Conservation (phyloP, 2,329 filamentous ascomycete species). For the Aspergillus thermomutatus region DNA sequence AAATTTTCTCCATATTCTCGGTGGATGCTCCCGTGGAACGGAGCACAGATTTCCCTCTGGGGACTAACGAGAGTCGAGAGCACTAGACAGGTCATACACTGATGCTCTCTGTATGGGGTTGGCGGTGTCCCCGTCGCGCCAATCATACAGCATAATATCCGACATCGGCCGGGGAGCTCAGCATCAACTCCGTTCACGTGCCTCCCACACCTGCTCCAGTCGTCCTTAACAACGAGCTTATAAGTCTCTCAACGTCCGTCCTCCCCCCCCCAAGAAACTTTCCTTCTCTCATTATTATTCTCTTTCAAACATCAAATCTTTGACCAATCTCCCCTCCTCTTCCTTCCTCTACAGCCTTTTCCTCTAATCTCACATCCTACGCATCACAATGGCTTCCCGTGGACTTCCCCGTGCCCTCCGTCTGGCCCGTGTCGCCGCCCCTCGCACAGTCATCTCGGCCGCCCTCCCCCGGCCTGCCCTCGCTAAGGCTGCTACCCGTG, state of each 20-base stretch:
- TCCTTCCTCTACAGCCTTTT: constrained; percentile 9
- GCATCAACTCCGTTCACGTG: constrained; percentile 29
- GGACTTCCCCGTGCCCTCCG: constrained; percentile 56
- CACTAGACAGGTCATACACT: neutral
- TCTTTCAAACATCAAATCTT: constrained; percentile 4
- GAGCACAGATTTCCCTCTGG: neutral
- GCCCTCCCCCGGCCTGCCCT: constrained; percentile 51
- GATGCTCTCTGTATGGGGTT: neutral
- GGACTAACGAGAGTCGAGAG: neutral
- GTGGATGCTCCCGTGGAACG: neutral
- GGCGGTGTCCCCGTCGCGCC: neutral
- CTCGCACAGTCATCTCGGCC: constrained; percentile 58
- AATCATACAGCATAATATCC: constrained; percentile 5
- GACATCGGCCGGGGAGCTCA: constrained; percentile 28
- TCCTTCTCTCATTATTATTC: constrained; percentile 1
- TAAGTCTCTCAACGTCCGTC: constrained; percentile 9
- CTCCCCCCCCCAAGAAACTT: neutral
- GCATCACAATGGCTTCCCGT: constrained; percentile 46
- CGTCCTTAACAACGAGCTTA: constrained; percentile 17
- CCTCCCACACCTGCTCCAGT: neutral
- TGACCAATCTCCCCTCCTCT: constrained; percentile 8
- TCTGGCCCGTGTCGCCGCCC: constrained; percentile 54
- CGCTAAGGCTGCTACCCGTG: constrained; percentile 42
- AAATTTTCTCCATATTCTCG: neutral
- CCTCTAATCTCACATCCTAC: constrained; percentile 11